Conservation (phyloP, 2,329 filamentous ascomycete species). For the Fusarium miscanthi region DNA sequence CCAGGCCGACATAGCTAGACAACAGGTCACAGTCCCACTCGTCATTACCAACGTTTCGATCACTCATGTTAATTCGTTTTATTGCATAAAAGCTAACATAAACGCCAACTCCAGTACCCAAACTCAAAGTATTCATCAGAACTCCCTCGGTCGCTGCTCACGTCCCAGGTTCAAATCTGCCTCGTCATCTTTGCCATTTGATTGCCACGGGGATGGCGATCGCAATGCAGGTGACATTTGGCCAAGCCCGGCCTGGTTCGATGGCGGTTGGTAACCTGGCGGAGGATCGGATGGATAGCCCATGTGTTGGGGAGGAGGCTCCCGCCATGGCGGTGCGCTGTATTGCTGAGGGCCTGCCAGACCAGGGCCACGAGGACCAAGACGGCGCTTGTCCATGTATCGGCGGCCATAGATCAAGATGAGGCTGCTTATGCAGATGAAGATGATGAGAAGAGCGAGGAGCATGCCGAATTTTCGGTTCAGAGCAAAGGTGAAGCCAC, state of each 20-base stretch:
- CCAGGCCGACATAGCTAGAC: background rate
- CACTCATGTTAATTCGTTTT: background rate
- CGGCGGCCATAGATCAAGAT: conserved; percentile 49
- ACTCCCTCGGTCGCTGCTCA: conserved; percentile 50
- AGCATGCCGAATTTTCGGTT: conserved; percentile 60
- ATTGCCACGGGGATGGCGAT: conserved; percentile 46
- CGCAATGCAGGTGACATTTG: conserved; percentile 41
- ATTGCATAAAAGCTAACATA: background rate
- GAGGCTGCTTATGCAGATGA: conserved; percentile 55
- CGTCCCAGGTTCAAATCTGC: conserved; percentile 47
- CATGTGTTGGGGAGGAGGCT: conserved; percentile 34
- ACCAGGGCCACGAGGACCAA: conserved; percentile 29
- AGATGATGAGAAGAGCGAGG: conserved; percentile 60
- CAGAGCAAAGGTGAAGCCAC: conserved; percentile 68
- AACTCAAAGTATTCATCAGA: conserved; percentile 37
- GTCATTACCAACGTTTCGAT: background rate
- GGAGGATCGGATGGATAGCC: conserved; percentile 45
- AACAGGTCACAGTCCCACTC: background rate
- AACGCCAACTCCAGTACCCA: conserved; percentile 37
- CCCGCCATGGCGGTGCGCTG: conserved; percentile 48
- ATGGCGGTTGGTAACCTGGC: conserved; percentile 50
- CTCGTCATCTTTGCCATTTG: conserved; percentile 46
- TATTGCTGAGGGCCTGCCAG: conserved; percentile 38
- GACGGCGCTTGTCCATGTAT: conserved; percentile 43
- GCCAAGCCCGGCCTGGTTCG: conserved; percentile 48